Evolutionary conservation across 2,329 filamentous ascomycete species (phyloP).

Genomic region (Fusarium sp.): DNA sequence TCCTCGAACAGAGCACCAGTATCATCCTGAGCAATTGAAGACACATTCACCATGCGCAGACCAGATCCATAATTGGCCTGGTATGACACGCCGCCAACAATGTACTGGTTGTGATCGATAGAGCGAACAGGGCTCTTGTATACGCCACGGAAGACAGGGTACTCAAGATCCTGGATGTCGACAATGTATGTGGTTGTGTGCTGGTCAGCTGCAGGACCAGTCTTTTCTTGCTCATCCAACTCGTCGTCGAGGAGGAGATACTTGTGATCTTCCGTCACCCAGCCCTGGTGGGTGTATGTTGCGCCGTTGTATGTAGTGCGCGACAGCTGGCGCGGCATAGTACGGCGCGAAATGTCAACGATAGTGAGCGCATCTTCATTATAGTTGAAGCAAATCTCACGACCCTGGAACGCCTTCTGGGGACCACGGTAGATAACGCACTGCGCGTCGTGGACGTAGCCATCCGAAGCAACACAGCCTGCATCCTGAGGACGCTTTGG

Average conservation of each 20-base stretch:
- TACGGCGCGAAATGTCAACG: conserved; percentile 5
- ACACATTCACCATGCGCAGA: background rate
- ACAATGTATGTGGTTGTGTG: conserved; percentile 61
- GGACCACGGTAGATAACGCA: conserved; percentile 6
- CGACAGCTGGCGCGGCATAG: conserved; percentile 4
- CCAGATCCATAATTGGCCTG: conserved; percentile 6
- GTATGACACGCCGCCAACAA: background rate
- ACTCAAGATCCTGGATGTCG: conserved; percentile 53
- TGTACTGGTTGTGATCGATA: conserved; percentile 8
- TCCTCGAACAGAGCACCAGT: conserved; percentile 1
- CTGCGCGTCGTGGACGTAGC: conserved; percentile 7
- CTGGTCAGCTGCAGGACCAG: conserved; percentile 49
- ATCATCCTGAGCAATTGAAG: background rate
- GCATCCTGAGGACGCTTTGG: background rate
- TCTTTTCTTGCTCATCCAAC: conserved; percentile 57
- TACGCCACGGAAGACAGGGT: conserved; percentile 45
- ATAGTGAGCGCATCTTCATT: conserved; percentile 11
- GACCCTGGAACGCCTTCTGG: background rate
- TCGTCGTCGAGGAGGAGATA: conserved; percentile 62
- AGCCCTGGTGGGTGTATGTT: conserved; percentile 58
- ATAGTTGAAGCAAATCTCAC: conserved; percentile 14
- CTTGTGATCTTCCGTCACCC: conserved; percentile 55
- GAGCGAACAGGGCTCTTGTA: conserved; percentile 16
- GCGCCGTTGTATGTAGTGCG: conserved; percentile 13
- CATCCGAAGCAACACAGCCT: background rate